Evolutionary conservation across 2,329 filamentous ascomycete genomes (phyloP).

Genomic region (Sarocladium kiliense): DNA sequence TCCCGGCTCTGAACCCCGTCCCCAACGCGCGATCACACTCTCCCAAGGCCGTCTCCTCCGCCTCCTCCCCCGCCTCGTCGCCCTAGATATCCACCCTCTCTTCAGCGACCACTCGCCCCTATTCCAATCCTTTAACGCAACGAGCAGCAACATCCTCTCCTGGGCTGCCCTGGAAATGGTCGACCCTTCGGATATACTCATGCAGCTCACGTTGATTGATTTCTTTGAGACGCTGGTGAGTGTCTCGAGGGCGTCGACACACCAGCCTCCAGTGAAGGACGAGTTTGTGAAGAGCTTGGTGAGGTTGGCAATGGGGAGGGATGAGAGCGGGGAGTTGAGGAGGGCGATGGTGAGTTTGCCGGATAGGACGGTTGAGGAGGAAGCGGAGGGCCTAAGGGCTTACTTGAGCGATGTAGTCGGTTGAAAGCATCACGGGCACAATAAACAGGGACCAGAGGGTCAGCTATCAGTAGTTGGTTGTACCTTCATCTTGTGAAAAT

Average conservation of each 20-base stretch:
- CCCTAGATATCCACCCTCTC: constrained; percentile 33
- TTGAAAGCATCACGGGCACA: too few species aligned
- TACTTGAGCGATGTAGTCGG: constrained; percentile 24
- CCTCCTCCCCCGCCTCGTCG: constrained; percentile 44
- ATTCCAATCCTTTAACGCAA: background rate
- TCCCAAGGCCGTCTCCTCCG: constrained; percentile 50
- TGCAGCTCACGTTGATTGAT: constrained; percentile 46
- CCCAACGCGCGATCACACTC: constrained; percentile 38
- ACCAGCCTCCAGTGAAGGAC: constrained; percentile 27
- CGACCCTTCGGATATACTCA: constrained; percentile 41
- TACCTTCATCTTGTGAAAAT: too few species aligned
- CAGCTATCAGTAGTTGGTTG: too few species aligned
- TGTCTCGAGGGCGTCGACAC: constrained; percentile 38
- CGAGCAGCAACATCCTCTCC: constrained; percentile 26
- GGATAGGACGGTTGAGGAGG: constrained; percentile 45
- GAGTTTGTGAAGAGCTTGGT: constrained; percentile 33
- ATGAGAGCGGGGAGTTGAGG: constrained; percentile 31
- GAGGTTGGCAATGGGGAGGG: constrained; percentile 28
- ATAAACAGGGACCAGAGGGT: too few species aligned
- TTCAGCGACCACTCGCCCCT: background rate
- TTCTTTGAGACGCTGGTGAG: constrained; percentile 48
- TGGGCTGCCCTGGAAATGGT: constrained; percentile 50
- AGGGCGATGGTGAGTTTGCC: constrained; percentile 36
- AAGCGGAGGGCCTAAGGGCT: constrained; percentile 39
- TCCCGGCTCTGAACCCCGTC: constrained; percentile 11